Evolutionary conservation across 352 stramenopile genomes (phyloP).

Genomic region (Phytopythium cucurbitacearum): DNA sequence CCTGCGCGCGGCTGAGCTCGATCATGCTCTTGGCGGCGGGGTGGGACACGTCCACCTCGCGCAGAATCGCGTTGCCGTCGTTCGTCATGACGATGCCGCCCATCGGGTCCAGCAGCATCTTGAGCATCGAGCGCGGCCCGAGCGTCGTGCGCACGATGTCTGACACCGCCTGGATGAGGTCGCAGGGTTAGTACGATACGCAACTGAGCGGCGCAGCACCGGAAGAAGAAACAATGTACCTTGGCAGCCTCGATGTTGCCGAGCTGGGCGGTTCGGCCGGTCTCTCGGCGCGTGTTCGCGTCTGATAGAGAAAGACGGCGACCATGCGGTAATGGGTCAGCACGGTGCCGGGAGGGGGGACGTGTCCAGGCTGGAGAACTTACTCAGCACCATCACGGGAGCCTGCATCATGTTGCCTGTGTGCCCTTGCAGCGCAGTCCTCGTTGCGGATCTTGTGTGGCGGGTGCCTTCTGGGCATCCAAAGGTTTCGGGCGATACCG

Average conservation of each 20-base stretch:
- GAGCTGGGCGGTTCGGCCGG: constrained; percentile 96
- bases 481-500: not conserved
- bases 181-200: not conserved
- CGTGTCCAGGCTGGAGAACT: constrained; percentile 18
- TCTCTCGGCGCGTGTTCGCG: constrained; percentile 98
- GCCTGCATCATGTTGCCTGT: constrained; percentile 78
- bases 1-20: constrained; percentile 97
- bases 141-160: constrained; percentile 99
- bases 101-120: constrained; percentile 99
- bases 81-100: constrained; percentile 99
- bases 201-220: not conserved
- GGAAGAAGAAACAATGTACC: constrained; percentile 17
- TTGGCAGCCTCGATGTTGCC: constrained; percentile 98
- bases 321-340: not conserved
- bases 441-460: not conserved
- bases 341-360: not conserved
- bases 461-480: not conserved
- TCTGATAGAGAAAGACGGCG: constrained; percentile 33
- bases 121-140: constrained; percentile 97
- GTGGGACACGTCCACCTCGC: constrained; percentile 97
- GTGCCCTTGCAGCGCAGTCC: not conserved
- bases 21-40: constrained; percentile 99
- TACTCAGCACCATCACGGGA: constrained; percentile 95
- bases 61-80: constrained; percentile 99
- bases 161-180: constrained; percentile 74